phyloP scores from a whole-genome alignment of 2,329 filamentous ascomycete genomes.

The Penicillium sp. region DNA sequence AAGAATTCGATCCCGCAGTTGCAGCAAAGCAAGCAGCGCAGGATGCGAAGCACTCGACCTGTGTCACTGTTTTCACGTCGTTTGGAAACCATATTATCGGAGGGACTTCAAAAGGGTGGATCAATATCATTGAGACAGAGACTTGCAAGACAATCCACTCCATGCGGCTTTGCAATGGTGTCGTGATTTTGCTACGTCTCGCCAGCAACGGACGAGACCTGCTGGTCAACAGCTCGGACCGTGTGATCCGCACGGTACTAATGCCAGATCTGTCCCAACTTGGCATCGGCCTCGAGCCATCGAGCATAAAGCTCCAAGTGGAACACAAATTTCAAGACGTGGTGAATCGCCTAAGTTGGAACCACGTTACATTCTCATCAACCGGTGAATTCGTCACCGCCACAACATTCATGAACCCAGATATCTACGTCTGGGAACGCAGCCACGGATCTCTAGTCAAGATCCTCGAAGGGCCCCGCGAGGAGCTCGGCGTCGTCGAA shows the following conservation, averaged over 20 bases:
- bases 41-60: constrained; percentile 93
- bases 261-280: constrained; percentile 69
- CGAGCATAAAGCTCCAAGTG: constrained; percentile 83
- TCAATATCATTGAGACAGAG: constrained; percentile 88
- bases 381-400: constrained; percentile 95
- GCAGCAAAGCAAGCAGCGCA: constrained; percentile 85
- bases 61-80: constrained; percentile 82
- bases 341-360: constrained; percentile 93
- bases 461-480: constrained; percentile 93
- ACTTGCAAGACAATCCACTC: constrained; percentile 84
- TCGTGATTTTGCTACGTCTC: constrained; percentile 83
- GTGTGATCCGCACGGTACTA: constrained; percentile 89
- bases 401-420: constrained; percentile 96
- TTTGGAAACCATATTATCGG: constrained; percentile 85
- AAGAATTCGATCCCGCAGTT: constrained; percentile 56
- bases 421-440: constrained; percentile 97
- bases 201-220: constrained; percentile 81
- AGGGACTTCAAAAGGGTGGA: constrained; percentile 90
- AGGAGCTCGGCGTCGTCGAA: constrained; percentile 94
- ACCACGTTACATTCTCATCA: constrained; percentile 91
- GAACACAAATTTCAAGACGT: constrained; percentile 99
- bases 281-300: constrained; percentile 66
- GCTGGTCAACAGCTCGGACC: constrained; percentile 89
- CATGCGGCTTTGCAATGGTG: constrained; percentile 79
- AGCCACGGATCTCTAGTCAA: constrained; percentile 90